Evolutionary conservation across 176 grass and related monocot species (phyloP).

Genomic region (Triticum monococcum): DNA sequence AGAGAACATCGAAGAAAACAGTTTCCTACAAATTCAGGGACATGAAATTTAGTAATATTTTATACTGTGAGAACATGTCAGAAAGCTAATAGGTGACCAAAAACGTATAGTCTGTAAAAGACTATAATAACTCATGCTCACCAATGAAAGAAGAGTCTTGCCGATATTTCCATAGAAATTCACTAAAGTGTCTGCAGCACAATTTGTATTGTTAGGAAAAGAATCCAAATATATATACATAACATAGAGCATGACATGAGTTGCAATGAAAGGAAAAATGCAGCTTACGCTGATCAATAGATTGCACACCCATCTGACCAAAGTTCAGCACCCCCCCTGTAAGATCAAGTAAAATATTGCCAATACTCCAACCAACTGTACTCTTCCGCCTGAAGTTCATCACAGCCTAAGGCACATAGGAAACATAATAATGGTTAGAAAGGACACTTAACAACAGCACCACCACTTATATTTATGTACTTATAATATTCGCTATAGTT

Average conservation of each 20-base stretch:
- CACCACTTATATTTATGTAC: background rate
- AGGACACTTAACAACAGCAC: background rate
- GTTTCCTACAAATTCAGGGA: conserved; percentile 60
- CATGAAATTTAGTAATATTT: conserved; percentile 27
- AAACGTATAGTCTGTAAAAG: background rate
- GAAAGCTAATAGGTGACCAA: background rate
- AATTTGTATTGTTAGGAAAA: conserved; percentile 34
- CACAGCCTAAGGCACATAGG: conserved; percentile 42
- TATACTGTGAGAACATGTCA: background rate
- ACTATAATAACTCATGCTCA: conserved; percentile 36
- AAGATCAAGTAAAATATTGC: conserved; percentile 94
- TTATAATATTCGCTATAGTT: background rate
- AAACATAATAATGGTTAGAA: conserved; percentile 7
- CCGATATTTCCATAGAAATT: conserved; percentile 98
- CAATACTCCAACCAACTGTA: conserved; percentile 96
- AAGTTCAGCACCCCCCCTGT: conserved; percentile 81
- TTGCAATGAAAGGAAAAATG: background rate
- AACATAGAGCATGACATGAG: background rate
- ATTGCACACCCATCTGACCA: conserved; percentile 90
- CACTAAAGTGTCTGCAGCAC: conserved; percentile 67
- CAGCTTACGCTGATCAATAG: conserved; percentile 83
- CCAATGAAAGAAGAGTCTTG: conserved; percentile 92
- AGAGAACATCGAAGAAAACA: conserved; percentile 84
- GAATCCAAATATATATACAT: background rate
- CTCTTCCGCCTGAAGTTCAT: conserved; percentile 94